Evolutionary conservation across 192 early-diverging fungal species (phyloP), one percentile per base, ranked within the genome.

Genomic region (Coemansia sp.): DNA sequence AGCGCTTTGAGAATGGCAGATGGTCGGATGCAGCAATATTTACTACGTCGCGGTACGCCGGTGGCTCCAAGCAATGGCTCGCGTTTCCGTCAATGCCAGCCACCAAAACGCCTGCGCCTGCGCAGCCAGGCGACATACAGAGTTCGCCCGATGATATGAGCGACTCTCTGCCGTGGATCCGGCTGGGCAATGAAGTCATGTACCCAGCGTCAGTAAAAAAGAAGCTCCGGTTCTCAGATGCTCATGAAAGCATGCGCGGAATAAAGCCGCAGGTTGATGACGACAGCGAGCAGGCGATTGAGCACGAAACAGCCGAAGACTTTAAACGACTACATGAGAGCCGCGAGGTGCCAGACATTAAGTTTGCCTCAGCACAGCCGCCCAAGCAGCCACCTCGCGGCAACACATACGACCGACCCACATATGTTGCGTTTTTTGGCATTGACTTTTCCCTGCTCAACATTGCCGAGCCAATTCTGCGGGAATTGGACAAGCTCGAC

Each of bases 51-150:
- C 69, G 78, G 6, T 72, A 75, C 37, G 63, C 63, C 1, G 67
- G 73, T 24, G 73, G 69, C 8, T 65, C 69, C 22, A 71, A 72
- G 52, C 69, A 75, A 24, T 81, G 78, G 78, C 45, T 81, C 7
- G 43, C 45, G 17, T 63, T 73, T 41, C 60, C 67, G 1, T 55
- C 66, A 17, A 49, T 59, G 37, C 63, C 62, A 24, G 53, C 12
- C 6, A 10, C 51, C 5, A 22, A 25, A 12, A 11, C 19, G 11
- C 15, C 3, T n/a, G 3, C 9, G 41, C 15, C 41, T 15, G 5
- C 24, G 51, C 51, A 22, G 51, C 51, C 22, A 24, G 29, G 14
- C 14, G 14, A 27, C 29, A 1, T 14, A 4, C 19, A 25, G 12
- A 17, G 1, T 14, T 12, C 3, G 5, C 5, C 4, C 15, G 29